Evolutionary conservation across 805 yeast species (phyloP), one percentile per base, ranked within the genome.

Genomic region (Yamadazyma olivae): DNA sequence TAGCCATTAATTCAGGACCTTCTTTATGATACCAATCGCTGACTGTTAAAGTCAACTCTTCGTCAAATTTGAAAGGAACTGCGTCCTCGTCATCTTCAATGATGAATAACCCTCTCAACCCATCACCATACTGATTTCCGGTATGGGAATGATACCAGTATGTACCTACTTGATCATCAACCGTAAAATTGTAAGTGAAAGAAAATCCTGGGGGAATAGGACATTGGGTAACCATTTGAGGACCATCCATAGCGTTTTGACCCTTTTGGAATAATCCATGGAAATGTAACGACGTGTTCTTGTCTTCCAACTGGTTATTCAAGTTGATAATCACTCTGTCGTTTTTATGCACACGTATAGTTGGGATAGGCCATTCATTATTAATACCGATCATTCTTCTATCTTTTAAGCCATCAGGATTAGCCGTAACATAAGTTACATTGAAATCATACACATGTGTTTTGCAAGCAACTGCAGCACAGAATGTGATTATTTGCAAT

Each of bases 21-120:
- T 61, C 58, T 30, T 72, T 71, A 57, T 88, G 96, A 67, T 93
- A 93, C 95, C 96, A 90, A 53, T 93, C 99, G 32, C 83, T 69
- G 28, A 93, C 49, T 6, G 84, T 64, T 42, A 91, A 54, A 12
- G 74, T 59, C 15, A 79, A 69, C 51, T 90, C 96, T 57, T 86
- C 93, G 56, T 87, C 96, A 56, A 77, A 90, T 14, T 81, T 78
- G 32, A 61, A 48, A 23, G 55, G 44, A 13, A 52, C 57, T 3
- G 24, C 30, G n/a, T n/a, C n/a, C 10, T 39, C 40, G 6, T 35
- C 17, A 30, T 54, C 58, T 42, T 81, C 86, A 24, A 84, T 71
- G 12, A 83, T 70, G 39, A 84, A 70, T 27, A 83, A 59, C 0
- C 83, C 89, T 48, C 91, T 69, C 41, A 84, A 59, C 0, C 95